Percentiles rank a stretch among this genome's conserved stretches.
These are phyloP conservation scores for Cochlearia excelsa DNA, from an alignment of 345 rosid species.

Conservation along the genomic window DNA sequence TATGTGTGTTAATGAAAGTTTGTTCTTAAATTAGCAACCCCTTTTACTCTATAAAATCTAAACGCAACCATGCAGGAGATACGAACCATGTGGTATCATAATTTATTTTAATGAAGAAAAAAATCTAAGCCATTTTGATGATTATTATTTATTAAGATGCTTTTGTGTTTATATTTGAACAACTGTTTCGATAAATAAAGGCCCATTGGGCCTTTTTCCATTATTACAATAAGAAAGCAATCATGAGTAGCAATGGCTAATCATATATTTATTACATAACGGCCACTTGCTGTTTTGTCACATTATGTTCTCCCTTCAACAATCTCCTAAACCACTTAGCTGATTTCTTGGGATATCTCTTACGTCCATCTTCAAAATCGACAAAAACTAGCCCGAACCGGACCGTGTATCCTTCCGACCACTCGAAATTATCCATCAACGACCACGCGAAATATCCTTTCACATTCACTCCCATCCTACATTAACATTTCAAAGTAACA, in stretches of 20 bases:
- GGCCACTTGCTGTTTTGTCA: neutral
- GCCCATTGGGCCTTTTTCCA: neutral
- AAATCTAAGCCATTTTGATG: no score
- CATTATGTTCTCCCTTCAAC: neutral
- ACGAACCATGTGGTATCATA: no score
- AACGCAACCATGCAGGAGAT: no score
- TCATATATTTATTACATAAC: neutral
- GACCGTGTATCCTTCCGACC: neutral
- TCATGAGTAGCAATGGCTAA: neutral
- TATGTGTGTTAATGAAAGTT: no score
- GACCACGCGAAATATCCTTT: constrained; percentile 36
- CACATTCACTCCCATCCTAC: constrained; percentile 40
- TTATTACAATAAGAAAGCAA: neutral
- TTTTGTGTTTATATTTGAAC: neutral
- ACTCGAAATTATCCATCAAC: neutral
- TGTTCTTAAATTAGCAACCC: no score
- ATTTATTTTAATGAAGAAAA: no score
- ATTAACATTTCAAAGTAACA: neutral
- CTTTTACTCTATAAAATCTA: no score
- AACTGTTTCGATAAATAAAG: neutral
- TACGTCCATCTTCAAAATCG: neutral
- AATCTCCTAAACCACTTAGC: neutral
- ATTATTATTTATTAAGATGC: no score
- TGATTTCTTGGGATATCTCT: neutral
- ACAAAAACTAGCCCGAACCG: neutral